Evolutionary conservation across 768 basidiomycete genomes (phyloP).

Genomic region (Lentinula sp.): DNA sequence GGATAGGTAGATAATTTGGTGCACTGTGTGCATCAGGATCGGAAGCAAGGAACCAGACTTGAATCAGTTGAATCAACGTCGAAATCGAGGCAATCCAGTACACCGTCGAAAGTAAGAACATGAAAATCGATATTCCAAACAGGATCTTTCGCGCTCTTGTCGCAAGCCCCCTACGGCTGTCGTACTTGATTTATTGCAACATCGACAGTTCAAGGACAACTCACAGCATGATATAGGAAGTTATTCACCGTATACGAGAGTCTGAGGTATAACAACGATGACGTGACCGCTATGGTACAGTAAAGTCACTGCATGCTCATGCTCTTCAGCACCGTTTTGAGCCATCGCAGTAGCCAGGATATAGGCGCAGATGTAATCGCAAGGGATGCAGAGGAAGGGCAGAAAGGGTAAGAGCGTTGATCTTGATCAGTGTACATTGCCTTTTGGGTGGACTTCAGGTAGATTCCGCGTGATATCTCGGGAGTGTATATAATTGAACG

Average conservation of each 20-base stretch:
- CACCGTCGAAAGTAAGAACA: background rate
- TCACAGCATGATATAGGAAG: background rate
- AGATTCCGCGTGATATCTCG: too few relatives aligned
- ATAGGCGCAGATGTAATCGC: background rate
- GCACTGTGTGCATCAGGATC: background rate
- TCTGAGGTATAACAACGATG: conserved; percentile 2
- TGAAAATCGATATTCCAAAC: conserved; percentile 4
- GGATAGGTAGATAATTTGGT: background rate
- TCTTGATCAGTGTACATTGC: too few relatives aligned
- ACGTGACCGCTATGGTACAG: conserved; percentile 5
- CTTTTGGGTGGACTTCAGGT: too few relatives aligned
- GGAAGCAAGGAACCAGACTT: background rate
- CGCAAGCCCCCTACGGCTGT: background rate
- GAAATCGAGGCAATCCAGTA: conserved; percentile 1
- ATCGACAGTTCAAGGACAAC: background rate
- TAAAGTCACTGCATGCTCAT: background rate
- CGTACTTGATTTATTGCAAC: background rate
- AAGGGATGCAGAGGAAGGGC: background rate
- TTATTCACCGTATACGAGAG: background rate
- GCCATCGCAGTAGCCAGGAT: background rate
- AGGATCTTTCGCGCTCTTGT: conserved; percentile 1
- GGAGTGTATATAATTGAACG: too few relatives aligned
- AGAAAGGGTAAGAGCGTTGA: too few relatives aligned
- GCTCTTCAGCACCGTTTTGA: background rate
- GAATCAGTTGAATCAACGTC: background rate